Evolutionary conservation across 2,329 filamentous ascomycete genomes (phyloP).

Genomic region (Sporothrix phasma): DNA sequence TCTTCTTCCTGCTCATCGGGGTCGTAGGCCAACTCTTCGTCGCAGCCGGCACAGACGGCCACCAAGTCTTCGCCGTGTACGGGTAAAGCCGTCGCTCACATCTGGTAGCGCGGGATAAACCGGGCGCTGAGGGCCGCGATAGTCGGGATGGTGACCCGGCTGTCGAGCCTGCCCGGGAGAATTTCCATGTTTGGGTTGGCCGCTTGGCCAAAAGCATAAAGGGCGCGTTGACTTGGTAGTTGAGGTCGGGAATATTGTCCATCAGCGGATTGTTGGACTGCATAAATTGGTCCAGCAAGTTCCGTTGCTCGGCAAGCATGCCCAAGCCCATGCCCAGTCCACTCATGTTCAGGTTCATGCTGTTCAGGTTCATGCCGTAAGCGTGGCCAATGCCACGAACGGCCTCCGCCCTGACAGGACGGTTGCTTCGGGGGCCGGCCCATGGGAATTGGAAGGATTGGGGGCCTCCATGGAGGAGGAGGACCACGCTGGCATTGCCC

Average conservation of each 20-base stretch:
- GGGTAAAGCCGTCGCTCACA: slow-evolving; percentile 67
- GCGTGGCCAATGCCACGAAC: not conserved
- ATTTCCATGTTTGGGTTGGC: no score
- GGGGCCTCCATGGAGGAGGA: no score
- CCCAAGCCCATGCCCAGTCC: no score
- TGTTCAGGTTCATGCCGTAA: no score
- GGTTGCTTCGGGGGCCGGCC: no score
- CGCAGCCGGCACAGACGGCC: slow-evolving; percentile 78
- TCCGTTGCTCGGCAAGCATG: no score
- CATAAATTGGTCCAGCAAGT: no score
- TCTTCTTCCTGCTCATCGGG: slow-evolving; percentile 29
- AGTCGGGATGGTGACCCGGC: not conserved
- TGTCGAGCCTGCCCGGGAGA: no score
- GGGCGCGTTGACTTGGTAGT: slow-evolving; percentile 27
- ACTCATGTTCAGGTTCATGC: no score
- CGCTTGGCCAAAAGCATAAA: no score
- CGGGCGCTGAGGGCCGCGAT: slow-evolving; percentile 25
- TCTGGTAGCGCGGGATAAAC: slow-evolving; percentile 53
- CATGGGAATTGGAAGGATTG: no score
- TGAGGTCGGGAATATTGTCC: slow-evolving; percentile 25
- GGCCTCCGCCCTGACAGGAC: not conserved
- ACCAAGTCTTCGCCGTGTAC: slow-evolving; percentile 61
- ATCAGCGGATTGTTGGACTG: slow-evolving; percentile 23
- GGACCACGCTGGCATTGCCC: no score
- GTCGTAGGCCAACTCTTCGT: slow-evolving; percentile 70